Evolutionary conservation across 805 yeast genomes (phyloP), one percentile per base, ranked within the genome.

Genomic region (Spathaspora passalidarum): DNA sequence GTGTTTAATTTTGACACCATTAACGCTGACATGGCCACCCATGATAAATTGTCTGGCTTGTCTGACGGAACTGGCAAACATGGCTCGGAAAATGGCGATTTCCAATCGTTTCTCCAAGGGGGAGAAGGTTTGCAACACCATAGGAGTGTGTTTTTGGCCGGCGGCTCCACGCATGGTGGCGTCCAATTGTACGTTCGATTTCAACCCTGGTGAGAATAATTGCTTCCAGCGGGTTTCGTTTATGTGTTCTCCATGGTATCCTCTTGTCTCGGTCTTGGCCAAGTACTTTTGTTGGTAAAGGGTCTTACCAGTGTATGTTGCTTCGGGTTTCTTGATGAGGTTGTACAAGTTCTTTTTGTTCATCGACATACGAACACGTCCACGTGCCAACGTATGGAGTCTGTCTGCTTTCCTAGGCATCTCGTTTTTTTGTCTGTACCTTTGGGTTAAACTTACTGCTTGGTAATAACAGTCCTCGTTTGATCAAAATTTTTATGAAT

Each of bases 171-270:
- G 80, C 54, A 84, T 72, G 2, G 91, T 83, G 7, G 92, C 87
- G 66, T 88, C 96, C 61, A 89, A 76, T 59, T 89, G 96, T 7
- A 96, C 94, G 35, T 89, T 96, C 22, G 95, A 87, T 49, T 86
- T 83, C 54, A 90, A 73, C 49, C 84, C 82, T 19, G 81, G 79
- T 44, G 81, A 72, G 69, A 92, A 91, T 42, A 78, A 65, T 7
- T 81, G 68, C 60, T 86, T 85, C 84, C 90, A 87, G 61, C 91
- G 81, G 16, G 80, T 72, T 63, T 94, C 99, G 1, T 92, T 86
- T 46, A 92, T 65, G 62, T 86, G 88, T 60, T 94, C 98, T 56
- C 99, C 99, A 63, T 92, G 99, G 65, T 92, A 92, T 1, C 92
- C 85, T 68, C 99, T 81, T 6, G 97, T 84, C 61, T 91, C 97